phyloP scores from a whole-genome alignment of 2,329 filamentous ascomycete genomes.

The Phaeosphaeria sp. region DNA sequence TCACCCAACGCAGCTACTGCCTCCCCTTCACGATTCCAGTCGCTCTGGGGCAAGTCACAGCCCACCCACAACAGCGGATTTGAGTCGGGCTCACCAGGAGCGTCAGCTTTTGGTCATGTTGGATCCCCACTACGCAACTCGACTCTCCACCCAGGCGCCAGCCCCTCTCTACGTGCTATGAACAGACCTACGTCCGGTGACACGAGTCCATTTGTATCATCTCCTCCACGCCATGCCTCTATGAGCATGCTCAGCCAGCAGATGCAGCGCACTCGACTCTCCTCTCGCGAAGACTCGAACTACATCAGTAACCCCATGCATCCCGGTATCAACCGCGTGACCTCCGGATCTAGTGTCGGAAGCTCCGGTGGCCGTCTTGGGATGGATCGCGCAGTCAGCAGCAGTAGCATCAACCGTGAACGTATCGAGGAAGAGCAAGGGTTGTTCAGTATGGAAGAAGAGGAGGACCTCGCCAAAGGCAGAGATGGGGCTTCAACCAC shows the following conservation, averaged over 20 bases:
- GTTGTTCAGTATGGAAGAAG: constrained; percentile 52
- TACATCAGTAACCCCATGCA: constrained; percentile 46
- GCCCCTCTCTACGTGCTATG: constrained; percentile 59
- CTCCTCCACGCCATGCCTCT: constrained; percentile 62
- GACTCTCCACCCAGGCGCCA: constrained; percentile 57
- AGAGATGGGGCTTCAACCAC: constrained; percentile 44
- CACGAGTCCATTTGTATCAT: constrained; percentile 59
- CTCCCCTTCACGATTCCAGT: constrained; percentile 67
- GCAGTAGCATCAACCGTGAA: constrained; percentile 49
- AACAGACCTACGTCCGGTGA: constrained; percentile 56
- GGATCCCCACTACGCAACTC: constrained; percentile 71
- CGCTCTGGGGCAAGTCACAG: constrained; percentile 60
- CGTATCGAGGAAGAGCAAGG: constrained; percentile 52
- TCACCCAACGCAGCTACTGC: constrained; percentile 60
- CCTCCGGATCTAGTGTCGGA: constrained; percentile 41
- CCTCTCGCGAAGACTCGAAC: constrained; percentile 38
- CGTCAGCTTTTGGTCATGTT: constrained; percentile 64
- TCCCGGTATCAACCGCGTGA: constrained; percentile 71
- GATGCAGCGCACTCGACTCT: constrained; percentile 54
- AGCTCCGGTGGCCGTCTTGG: constrained; percentile 38
- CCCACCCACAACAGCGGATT: constrained; percentile 57
- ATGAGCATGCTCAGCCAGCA: constrained; percentile 69
- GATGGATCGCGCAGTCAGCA: constrained; percentile 49
- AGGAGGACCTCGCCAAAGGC: constrained; percentile 43
- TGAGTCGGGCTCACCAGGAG: constrained; percentile 45